Evolutionary conservation across 768 basidiomycete genomes (phyloP), one percentile per base, ranked within the genome.

Genomic region (Melanogaster broomeanus): DNA sequence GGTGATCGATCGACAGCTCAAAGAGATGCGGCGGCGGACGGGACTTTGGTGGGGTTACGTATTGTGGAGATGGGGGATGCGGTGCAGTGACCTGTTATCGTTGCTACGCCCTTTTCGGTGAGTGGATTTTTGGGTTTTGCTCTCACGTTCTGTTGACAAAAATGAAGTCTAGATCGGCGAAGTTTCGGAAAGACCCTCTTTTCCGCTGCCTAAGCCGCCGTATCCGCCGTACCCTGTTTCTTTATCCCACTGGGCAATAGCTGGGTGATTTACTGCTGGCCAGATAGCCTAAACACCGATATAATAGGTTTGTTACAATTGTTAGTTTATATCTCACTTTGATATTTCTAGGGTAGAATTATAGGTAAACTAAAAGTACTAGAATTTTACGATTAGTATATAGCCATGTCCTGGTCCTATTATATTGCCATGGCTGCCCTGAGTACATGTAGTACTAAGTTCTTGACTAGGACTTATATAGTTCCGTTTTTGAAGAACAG

Each of bases 121-220:
- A 37, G 53, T n/a, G 19, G 24, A 22, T 55, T n/a, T 51, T 51
- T 51, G 28, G 24, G 34, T 43, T 51, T 33, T 28, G 24, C 49
- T 55, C 53, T 44, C 53, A 55, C 53, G 53, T 37, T 42, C 53
- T 50, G 53, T 55, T 52, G 49, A 44, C 42, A 51, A 37, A 55
- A 55, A 55, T 55, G 54, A 52, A 55, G 54, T 39, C 54, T 55
- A 55, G 54, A 42, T 28, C n/a, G n/a, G 54, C 49, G 51, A 49
- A 31, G 51, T 45, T 42, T 45, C 44, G 54, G 51, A 55, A 55
- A 33, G 31, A 56, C 55, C 55, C 55, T 53, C 40, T 48, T 56
- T 56, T 56, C 51, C 50, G 45, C n/a, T 56, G 42, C 51, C 45
- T 53, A 46, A 45, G 50, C 53, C 53, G 48, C 48, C 28, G 51